Percentiles rank a stretch among this genome's conserved stretches.
Conservation (phyloP, 176 grass and related monocot species). For the Otatea glauca region DNA sequence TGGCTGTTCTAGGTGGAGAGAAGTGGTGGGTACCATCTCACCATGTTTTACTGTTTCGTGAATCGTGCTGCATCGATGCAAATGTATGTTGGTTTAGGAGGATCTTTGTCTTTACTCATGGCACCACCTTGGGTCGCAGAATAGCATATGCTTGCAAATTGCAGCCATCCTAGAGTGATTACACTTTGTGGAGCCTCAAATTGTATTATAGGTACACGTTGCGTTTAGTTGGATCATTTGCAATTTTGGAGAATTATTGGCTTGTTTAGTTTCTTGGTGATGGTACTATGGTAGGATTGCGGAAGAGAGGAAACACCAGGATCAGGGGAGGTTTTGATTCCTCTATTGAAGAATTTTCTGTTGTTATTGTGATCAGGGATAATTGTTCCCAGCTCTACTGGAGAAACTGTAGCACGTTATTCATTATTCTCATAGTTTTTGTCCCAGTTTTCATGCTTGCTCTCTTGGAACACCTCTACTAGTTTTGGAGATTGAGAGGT, state of each 20-base stretch:
- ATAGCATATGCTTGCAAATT: too few species aligned
- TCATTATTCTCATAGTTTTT: background rate
- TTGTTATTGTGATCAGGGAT: background rate
- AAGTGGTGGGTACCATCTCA: conserved; percentile 4
- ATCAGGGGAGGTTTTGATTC: conserved; percentile 22
- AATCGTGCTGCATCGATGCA: background rate
- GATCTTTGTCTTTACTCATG: background rate
- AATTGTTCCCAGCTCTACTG: conserved; percentile 3
- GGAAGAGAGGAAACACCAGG: background rate
- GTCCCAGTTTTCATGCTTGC: background rate
- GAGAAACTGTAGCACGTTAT: background rate
- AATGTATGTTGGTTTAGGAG: conserved; percentile 7
- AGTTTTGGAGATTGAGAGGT: conserved; percentile 5
- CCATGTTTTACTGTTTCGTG: background rate
- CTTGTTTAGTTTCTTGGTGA: conserved; percentile 22
- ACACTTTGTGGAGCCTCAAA: too few species aligned
- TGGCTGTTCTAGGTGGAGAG: conserved; percentile 18
- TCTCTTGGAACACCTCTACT: conserved; percentile 1
- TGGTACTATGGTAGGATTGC: too few species aligned
- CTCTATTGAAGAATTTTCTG: background rate
- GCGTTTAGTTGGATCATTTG: background rate
- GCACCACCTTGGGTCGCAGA: background rate
- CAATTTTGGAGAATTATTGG: background rate
- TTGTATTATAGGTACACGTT: too few species aligned
- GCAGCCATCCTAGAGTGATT: too few species aligned